Base-by-base conservation (phyloP, 202 grass and related monocot species). In the Setaria italica region DNA sequence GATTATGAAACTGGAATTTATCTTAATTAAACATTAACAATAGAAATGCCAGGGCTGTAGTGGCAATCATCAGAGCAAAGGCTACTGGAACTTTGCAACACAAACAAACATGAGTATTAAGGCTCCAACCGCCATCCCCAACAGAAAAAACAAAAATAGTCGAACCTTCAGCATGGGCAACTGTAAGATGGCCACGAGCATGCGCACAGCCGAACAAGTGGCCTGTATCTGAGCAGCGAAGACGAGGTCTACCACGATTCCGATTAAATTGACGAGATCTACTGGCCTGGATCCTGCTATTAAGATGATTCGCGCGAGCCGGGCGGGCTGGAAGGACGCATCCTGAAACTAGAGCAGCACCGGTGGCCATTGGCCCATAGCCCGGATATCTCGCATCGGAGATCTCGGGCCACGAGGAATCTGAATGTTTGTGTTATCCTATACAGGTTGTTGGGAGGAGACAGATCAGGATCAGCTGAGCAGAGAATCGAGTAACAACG, bases 151-250 rank as follows among this genome's bases (percentile, higher is more conserved):
- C 2, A 81, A 16, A 41, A 41, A 41, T 41, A 41, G 3, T 65
- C 12, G 4, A 84, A 90, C 89, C 80, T 90, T 90, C 7, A 14
- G 74, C 70, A 30, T 12, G 45, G 14, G 41, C 62, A 70, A 80
- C 19, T 11, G 62, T 39, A 48, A 68, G 69, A 77, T 53, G 62
- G 51, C 53, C 34, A 16, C 2, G 20, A 39, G 15, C 20, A 0
- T 15, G 3, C 25, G 32, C 51, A 25, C 13, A 9, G 75, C 75
- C 7, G 9, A 63, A 41, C 80, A 70, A 80, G 43, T 57, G 32
- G 12, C 62, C 7, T 2, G 19, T 16, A 30, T 19, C 9, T 42
- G 19, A 34, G 49, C 53, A 60, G 13, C 17, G 74, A 17, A 76
- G 62, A 25, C 14, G 33, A 53, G 46, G 19, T 29, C 3, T 4